phyloP scores from a whole-genome alignment of 306 rosid species.

The Sophora flavescens region DNA sequence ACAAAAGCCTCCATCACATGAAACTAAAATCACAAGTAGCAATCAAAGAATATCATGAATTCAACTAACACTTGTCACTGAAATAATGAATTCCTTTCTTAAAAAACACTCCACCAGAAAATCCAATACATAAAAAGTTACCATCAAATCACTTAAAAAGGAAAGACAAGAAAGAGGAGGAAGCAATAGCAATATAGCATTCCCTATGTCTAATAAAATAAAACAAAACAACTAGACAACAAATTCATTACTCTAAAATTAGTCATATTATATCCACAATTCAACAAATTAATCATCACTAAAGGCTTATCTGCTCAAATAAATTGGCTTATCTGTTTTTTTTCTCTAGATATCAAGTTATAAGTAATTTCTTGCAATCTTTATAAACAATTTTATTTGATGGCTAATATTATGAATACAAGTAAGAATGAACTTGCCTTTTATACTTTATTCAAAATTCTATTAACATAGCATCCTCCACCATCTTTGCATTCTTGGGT shows the following conservation, averaged over 20 bases:
- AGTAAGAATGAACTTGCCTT: no score
- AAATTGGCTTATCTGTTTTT: no score
- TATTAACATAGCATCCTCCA: no score
- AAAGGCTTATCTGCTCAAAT: no score
- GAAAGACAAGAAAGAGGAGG: neutral
- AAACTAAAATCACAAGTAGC: constrained; percentile 36
- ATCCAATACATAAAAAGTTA: constrained; percentile 24
- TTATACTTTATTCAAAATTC: no score
- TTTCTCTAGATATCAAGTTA: no score
- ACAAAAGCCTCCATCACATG: constrained; percentile 23
- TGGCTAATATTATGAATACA: no score
- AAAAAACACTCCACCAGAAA: constrained; percentile 24
- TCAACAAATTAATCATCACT: constrained; percentile 25
- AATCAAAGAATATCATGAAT: constrained; percentile 12
- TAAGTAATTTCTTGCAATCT: no score
- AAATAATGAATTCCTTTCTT: constrained; percentile 31
- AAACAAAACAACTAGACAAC: constrained; percentile 21
- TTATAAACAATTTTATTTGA: no score
- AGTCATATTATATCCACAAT: neutral
- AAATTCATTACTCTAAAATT: constrained; percentile 1
- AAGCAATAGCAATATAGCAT: no score
- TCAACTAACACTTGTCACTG: constrained; percentile 17
- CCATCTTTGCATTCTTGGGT: no score
- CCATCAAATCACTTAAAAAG: constrained; percentile 10
- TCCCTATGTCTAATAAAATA: neutral